Base-by-base conservation (phyloP, 805 yeast genomes). In the Debaryomyces castellii region DNA sequence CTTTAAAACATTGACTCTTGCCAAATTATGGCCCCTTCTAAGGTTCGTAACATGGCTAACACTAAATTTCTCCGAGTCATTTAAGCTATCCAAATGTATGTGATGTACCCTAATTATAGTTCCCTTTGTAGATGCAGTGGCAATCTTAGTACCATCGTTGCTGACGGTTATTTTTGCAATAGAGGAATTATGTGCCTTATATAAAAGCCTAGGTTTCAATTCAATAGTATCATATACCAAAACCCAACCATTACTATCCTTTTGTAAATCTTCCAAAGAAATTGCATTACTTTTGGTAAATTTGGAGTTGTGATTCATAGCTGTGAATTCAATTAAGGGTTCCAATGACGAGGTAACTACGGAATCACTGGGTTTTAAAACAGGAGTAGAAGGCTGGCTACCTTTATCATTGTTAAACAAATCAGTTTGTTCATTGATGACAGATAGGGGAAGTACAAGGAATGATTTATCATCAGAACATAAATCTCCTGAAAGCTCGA, bases 121-220 rank as follows among this genome's bases (percentile, higher is more conserved):
- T 6, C 77, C 77, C 47, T 70, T 73, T 16, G 62, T 50, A 1
- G 74, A 68, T 2, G 77, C 77, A 2, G 76, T 67, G 3, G 75
- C 75, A 7, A 73, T 63, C 16, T 56, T 55, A 12, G 45, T 36
- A 39, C 58, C 55, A 34, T 63, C 60, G 14, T 53, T 57, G 5
- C 69, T 53, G 1, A 67, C 57, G 25, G 64, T 50, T 3, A 73
- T 51, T 32, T 62, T 64, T 22, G 67, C 70, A 8, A 73, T 53
- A 10, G 57, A 52, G 1, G 73, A 61, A 39, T 69, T 63, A 46
- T 73, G 77, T 4, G 77, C 74, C 47, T 68, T 67, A 54, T 67
- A 67, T 10, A 71, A 54, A 27, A 69, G 52, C 7, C 58, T 47
- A 0, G 74, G 68, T 39, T 48, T 50, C 25, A 72, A 51, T 12